These are phyloP conservation scores for Backusella liffmaniae DNA, from an alignment of 192 early-diverging fungal species.

Conservation along the genomic window DNA sequence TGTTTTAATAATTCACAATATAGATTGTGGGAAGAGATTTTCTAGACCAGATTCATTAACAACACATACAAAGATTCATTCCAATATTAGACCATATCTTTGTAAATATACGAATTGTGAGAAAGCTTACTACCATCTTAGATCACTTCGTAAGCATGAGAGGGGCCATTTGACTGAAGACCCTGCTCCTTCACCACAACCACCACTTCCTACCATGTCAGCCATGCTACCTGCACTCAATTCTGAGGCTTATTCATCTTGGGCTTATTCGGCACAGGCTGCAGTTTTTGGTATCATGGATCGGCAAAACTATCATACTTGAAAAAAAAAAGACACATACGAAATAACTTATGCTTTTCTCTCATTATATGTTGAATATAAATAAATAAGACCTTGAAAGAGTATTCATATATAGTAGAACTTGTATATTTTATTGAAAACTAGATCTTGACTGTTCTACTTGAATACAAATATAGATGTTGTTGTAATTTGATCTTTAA, in stretches of 20 bases:
- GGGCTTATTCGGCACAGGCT: not conserved
- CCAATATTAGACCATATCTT: slow-evolving; percentile 54
- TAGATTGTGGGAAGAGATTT: slow-evolving; percentile 70
- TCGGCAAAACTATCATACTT: not conserved
- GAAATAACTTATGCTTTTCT: not conserved
- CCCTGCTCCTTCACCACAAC: not conserved
- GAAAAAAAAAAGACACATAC: too few species aligned
- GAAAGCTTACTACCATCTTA: slow-evolving; percentile 62
- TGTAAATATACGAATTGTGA: slow-evolving; percentile 31
- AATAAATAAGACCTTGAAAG: not conserved
- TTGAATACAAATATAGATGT: too few species aligned
- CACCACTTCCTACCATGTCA: not conserved
- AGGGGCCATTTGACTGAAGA: slow-evolving; percentile 35
- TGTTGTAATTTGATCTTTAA: too few species aligned
- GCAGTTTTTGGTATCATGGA: slow-evolving; percentile 6
- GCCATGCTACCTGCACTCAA: not conserved
- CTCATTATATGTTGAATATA: not conserved
- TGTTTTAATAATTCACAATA: not conserved
- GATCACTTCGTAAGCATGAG: slow-evolving; percentile 64
- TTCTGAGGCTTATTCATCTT: slow-evolving; percentile 2
- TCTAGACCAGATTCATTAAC: slow-evolving; percentile 73
- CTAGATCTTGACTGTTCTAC: too few species aligned
- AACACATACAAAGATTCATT: slow-evolving; percentile 65
- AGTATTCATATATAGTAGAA: not conserved
- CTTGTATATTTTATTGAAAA: too few species aligned